Base-by-base conservation (phyloP, 768 basidiomycete species). In the Cantharellus anzutake region DNA sequence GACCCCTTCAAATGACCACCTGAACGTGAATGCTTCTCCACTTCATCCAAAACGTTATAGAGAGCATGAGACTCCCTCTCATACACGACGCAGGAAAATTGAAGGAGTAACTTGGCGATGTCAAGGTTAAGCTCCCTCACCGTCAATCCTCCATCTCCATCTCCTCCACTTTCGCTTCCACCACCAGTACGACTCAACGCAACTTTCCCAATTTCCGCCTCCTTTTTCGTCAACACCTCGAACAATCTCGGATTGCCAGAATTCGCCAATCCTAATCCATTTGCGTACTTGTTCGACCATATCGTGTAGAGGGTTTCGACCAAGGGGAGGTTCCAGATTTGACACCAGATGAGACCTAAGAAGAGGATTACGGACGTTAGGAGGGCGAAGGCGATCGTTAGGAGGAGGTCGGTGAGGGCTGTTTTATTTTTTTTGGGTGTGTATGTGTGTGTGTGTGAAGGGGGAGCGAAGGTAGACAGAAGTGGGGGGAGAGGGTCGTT, bases 31-130 rank as follows among this genome's bases (percentile, higher is more conserved):
- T 55, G 14, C 11, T 11, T 37, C 7, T 55, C 7, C 7, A 37
- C 11, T 1, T 7, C 14, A 11, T 37, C 7, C 11, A 7, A 37
- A 55, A 55, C 52, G 52, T 37, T 55, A 37, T 55, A 37, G 35
- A 55, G 14, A 37, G 35, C 52, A 37, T 11, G 14, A 37, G 52
- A 37, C 38, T 11, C 35, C 14, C 52, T 11, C 52, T 55, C 52
- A 37, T 55, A 55, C 52, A 55, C 52, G 35, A 55, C 35, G 11
- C 14, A 11, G 11, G 52, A 11, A 37, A 55, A 37, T 55, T 55
- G 52, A 11, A 55, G 52, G 61, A 63, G 39, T 5, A 63, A 41
- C 50, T 62, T 58, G 29, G 62, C 62, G 20, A 62, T 51, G 51
- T 63, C 62, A 39, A 57, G 50, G 50, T 63, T 60, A 42, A 63